Base-by-base conservation (phyloP, 2,329 filamentous ascomycete genomes). In the Aphanoascus verrucosus region DNA sequence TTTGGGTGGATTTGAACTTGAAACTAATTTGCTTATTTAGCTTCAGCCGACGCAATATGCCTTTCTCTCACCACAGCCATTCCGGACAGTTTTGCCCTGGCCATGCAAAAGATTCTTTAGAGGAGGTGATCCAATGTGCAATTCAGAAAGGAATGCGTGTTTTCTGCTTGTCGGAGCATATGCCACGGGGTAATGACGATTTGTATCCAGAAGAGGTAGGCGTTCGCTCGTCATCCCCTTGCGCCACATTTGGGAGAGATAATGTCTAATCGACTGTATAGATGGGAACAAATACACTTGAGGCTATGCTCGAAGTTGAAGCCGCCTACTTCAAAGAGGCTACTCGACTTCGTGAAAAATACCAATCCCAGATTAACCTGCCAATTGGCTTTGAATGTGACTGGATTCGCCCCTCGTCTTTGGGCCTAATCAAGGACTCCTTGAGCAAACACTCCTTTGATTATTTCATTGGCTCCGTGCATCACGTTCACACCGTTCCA, bases 31-130 rank as follows among this genome's bases (percentile, higher is more conserved):
- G 37, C 20, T n/a, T 15, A 48, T 32, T 41, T 28, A 28, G 15
- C 15, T 17, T 15, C 5, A 23, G 11, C n/a, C n/a, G n/a, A n/a
- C n/a, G n/a, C 35, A 40, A 38, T 49, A 97, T 97, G 93, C 90
- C 91, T 1, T 95, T 94, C 73, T 94, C 93, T 3, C 94, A 97
- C 76, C 93, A 98, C 71, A 94, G 88, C 65, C 93, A 98, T 73
- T 97, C 93, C 37, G 93, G 93, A 58, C 88, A 98, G 68, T 98
- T 98, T 75, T 98, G 93, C 74, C 84, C 84, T 8, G 82, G 85
- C 61, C 93, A 98, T 74, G 93, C 93, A 49, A 82, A 85, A 65
- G 82, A 94, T 67, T 78, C 82, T 17, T 79, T 98, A 8, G 91
- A 97, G 68, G 83, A 88, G 59, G 81, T 97, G 47, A 75, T 97